Percentiles rank a stretch among this genome's conserved stretches.
These are phyloP conservation scores for Naganishia randhawae DNA, from an alignment of 768 basidiomycete genomes.

Conservation along the genomic window DNA sequence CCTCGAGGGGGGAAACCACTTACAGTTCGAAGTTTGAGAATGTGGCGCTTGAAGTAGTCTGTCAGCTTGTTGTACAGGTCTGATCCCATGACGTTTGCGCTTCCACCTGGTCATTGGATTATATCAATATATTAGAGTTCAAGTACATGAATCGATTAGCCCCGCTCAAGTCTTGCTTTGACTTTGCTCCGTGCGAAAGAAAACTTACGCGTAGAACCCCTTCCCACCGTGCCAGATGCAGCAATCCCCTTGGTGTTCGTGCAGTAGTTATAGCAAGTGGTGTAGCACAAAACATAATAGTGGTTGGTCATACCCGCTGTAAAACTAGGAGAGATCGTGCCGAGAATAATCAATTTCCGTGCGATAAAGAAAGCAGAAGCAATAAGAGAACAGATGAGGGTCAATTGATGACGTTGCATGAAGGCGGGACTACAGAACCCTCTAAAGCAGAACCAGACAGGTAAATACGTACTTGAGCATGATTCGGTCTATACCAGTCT, in stretches of 20 bases:
- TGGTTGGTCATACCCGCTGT: constrained; percentile 50
- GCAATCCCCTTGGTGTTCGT: constrained; percentile 63
- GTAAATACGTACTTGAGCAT: constrained; percentile 48
- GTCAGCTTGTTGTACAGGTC: constrained; percentile 95
- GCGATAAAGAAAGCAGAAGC: not conserved
- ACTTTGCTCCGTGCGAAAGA: constrained; percentile 6
- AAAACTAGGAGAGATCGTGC: constrained; percentile 35
- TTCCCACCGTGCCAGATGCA: constrained; percentile 36
- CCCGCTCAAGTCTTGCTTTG: not conserved
- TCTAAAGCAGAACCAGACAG: not conserved
- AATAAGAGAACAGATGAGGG: not conserved
- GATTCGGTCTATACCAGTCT: constrained; percentile 56
- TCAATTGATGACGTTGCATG: not conserved
- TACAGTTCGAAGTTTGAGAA: constrained; percentile 64
- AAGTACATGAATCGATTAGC: not conserved
- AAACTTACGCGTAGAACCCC: not conserved
- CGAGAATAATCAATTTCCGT: not conserved
- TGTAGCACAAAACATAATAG: constrained; percentile 61
- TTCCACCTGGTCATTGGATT: constrained; percentile 53
- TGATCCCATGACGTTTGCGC: constrained; percentile 92
- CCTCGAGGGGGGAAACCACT: constrained; percentile 34
- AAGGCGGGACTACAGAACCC: too few relatives aligned
- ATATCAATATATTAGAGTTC: not conserved
- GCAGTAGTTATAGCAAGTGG: constrained; percentile 96
- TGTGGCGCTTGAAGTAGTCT: constrained; percentile 79